Conservation (phyloP, 495 filamentous ascomycete species). For the Xylaria acuta region DNA sequence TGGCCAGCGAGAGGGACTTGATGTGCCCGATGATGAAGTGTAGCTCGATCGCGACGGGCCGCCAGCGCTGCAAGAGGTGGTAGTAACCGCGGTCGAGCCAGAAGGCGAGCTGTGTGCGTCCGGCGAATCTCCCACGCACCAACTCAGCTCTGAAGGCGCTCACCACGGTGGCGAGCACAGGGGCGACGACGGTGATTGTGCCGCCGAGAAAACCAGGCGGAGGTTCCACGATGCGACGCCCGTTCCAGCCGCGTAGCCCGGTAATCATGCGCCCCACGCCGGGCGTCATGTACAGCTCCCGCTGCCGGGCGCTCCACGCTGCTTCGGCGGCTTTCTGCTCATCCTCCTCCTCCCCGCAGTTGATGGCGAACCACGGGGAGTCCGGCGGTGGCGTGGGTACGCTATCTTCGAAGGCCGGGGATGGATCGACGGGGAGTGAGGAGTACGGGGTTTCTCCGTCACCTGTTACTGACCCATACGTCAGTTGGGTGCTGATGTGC, state of each 20-base stretch:
- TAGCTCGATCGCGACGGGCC: background rate
- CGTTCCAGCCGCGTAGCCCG: slow-evolving; percentile 1
- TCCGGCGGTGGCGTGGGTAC: background rate
- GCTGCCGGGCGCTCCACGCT: background rate
- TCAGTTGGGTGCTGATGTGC: background rate
- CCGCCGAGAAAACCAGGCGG: background rate
- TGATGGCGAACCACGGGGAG: background rate
- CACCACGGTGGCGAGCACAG: background rate
- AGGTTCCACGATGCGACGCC: background rate
- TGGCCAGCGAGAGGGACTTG: background rate
- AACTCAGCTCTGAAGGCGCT: background rate
- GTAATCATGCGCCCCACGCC: background rate
- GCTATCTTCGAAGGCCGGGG: slow-evolving; percentile 20
- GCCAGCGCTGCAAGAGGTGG: background rate
- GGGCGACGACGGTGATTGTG: background rate
- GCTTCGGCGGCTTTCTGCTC: background rate
- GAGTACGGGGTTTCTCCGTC: background rate
- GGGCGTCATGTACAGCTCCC: background rate
- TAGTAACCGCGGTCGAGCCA: background rate
- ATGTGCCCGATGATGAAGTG: background rate
- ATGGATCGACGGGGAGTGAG: slow-evolving; percentile 10
- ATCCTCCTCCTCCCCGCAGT: slow-evolving; percentile 2
- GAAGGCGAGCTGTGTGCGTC: background rate
- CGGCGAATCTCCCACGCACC: background rate
- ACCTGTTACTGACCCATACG: background rate